Conservation (phyloP, 2,329 filamentous ascomycete genomes). For the Aspergillus vadensis region DNA sequence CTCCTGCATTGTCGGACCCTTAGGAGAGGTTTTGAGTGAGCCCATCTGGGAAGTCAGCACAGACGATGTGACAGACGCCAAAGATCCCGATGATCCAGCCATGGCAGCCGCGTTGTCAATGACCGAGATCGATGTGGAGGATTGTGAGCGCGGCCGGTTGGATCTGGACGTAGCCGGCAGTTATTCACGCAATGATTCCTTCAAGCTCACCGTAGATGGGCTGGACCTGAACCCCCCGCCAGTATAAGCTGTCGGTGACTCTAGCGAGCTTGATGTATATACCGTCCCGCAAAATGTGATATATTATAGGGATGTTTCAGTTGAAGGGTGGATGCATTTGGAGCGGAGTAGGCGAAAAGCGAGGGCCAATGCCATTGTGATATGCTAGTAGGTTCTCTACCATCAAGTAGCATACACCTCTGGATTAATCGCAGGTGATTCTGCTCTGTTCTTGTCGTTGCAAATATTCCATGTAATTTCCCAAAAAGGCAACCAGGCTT, state of each 20-base stretch:
- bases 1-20: conserved; percentile 76
- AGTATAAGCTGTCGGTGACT: neutral
- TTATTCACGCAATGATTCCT: conserved; percentile 74
- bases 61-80: conserved; percentile 51
- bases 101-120: conserved; percentile 58
- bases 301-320: too few species aligned
- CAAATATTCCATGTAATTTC: too few species aligned
- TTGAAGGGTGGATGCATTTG: too few species aligned
- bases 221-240: conserved; percentile 63
- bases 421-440: too few species aligned
- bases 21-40: conserved; percentile 76
- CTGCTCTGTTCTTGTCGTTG: too few species aligned
- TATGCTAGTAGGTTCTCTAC: too few species aligned
- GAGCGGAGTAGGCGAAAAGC: too few species aligned
- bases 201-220: conserved; percentile 61
- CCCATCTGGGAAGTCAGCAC: conserved; percentile 73
- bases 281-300: too few species aligned
- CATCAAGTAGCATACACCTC: too few species aligned
- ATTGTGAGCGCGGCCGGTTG: conserved; percentile 77
- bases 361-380: too few species aligned
- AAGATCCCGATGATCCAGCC: conserved; percentile 43
- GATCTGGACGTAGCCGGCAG: conserved; percentile 84
- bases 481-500: too few species aligned
- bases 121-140: conserved; percentile 80
- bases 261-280: too few species aligned